A percentile compares a stretch with the other conserved stretches of the same genome.
These are phyloP conservation scores for Sugiyamaella paludigena DNA, from an alignment of 1,139 yeast genomes.

Conservation along the genomic window DNA sequence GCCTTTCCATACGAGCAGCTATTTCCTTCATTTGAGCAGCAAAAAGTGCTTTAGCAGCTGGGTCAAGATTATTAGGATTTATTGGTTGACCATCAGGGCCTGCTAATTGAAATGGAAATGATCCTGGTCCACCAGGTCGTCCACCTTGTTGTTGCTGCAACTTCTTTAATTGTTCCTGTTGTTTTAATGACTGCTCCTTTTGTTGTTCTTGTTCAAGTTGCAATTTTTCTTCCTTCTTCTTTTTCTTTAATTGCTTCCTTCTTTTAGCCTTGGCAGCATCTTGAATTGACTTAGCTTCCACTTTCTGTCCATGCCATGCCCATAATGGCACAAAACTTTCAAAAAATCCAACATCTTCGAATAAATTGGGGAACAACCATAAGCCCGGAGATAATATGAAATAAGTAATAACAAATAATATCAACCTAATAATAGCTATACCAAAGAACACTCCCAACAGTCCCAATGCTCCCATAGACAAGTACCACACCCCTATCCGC, in stretches of 20 bases:
- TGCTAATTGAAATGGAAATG: background rate
- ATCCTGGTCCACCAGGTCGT: conserved; percentile 10
- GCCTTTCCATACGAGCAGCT: conserved; percentile 13
- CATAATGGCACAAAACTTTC: conserved; percentile 89
- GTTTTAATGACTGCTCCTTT: conserved; percentile 16
- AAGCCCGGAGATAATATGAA: conserved; percentile 65
- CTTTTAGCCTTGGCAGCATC: conserved; percentile 29
- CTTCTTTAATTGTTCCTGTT: conserved; percentile 19
- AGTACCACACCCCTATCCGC: conserved; percentile 89
- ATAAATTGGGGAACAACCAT: conserved; percentile 95
- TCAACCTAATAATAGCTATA: conserved; percentile 74
- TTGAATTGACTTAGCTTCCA: conserved; percentile 31
- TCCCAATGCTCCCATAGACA: conserved; percentile 74
- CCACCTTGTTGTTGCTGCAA: conserved; percentile 5
- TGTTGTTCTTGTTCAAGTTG: conserved; percentile 1
- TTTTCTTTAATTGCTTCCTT: conserved; percentile 15
- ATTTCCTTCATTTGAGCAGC: conserved; percentile 14
- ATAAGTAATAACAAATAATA: conserved; percentile 63
- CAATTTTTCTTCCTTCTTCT: conserved; percentile 17
- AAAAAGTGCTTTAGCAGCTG: conserved; percentile 13
- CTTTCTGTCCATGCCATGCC: conserved; percentile 65
- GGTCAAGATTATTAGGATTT: conserved; percentile 14
- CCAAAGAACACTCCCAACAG: conserved; percentile 73
- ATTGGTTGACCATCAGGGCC: conserved; percentile 6
- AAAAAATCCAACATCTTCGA: conserved; percentile 91